Base-by-base conservation (phyloP, 306 rosid genomes). In the Trichosanthes cucumerina region DNA sequence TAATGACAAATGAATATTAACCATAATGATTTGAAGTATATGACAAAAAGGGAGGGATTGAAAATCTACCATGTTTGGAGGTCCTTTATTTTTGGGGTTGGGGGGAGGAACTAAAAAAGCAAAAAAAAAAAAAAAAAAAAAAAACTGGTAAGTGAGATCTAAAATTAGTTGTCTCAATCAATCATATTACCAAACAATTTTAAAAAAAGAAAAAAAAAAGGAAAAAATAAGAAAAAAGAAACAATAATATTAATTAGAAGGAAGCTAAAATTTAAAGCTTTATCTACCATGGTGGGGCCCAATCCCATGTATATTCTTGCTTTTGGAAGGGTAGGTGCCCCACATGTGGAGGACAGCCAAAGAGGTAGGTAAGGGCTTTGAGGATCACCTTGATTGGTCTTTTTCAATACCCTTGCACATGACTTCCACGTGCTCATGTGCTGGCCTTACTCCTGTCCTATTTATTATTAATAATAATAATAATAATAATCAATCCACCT, bases 391-490 rank as follows among this genome's bases (percentile, higher is more conserved):
- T 54, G 2, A 53, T 52, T 52, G n/a, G 52, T 66, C 84, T 50
- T 41, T 49, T 71, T 75, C 77, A 23, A 53, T 84, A 83, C 91
- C 91, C 78, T 86, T 82, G 90, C 95, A 91, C 91, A 93, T 93
- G 98, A 88, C 76, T 75, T 6, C 52, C 91, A 81, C 83, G 85
- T 84, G 87, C 84, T 84, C 81, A 77, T 85, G 76, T 84, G 90
- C 91, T 91, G 92, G 84, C 86, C 81, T 3, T 46, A 7, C 77
- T 46, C 58, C 13, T 18, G 2, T 16, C n/a, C n/a, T n/a, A n/a
- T n/a, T n/a, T n/a, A n/a, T n/a, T n/a, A n/a, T 36, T 7, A 33
- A 57, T 9, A 18, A 7, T 31, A 1, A n/a, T n/a, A n/a, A n/a
- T n/a, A n/a, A n/a, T 41, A 39, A 1, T 38, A 11, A 47, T 85